phyloP scores from a whole-genome alignment of 1,284 basidiomycete genomes.

The Moesziomyces globuligerus region DNA sequence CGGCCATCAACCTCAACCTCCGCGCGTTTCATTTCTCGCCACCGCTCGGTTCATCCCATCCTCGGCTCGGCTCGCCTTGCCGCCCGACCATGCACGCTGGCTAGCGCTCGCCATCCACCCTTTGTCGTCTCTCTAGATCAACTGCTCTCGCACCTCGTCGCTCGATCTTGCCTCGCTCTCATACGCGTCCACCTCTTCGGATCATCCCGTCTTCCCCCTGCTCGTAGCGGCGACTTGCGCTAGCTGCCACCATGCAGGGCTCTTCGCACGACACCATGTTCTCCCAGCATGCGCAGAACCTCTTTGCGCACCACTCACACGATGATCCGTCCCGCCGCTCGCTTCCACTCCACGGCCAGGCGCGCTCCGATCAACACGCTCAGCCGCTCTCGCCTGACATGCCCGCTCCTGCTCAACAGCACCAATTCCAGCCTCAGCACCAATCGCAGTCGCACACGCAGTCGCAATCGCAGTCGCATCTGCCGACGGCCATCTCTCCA shows the following conservation, averaged over 20 bases:
- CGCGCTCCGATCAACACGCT: constrained; percentile 2
- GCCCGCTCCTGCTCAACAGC: too few species aligned
- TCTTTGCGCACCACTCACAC: constrained; percentile 3
- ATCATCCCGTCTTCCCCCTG: too few species aligned
- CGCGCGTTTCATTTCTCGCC: too few species aligned
- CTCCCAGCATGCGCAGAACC: background rate
- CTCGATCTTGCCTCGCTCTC: too few species aligned
- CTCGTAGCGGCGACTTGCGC: background rate
- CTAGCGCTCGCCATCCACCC: too few species aligned
- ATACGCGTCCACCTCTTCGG: too few species aligned
- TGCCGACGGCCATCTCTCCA: constrained; percentile 4
- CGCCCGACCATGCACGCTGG: too few species aligned
- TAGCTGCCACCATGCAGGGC: constrained; percentile 26
- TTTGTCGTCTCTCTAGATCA: too few species aligned
- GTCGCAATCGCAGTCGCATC: constrained; percentile 9
- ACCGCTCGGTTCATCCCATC: too few species aligned
- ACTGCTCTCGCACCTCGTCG: too few species aligned
- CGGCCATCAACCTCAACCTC: too few species aligned
- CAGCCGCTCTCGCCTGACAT: constrained; percentile 6
- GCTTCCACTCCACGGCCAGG: constrained; percentile 2
- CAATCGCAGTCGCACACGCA: constrained; percentile 12
- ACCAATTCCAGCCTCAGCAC: constrained; percentile 7
- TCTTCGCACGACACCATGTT: constrained; percentile 25
- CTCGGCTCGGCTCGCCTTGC: too few species aligned
- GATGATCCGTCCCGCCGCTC: constrained; percentile 24